Evolutionary conservation across 352 stramenopile genomes (phyloP), one percentile per base, ranked within the genome.

Genomic region (Phytophthora brassicae): DNA sequence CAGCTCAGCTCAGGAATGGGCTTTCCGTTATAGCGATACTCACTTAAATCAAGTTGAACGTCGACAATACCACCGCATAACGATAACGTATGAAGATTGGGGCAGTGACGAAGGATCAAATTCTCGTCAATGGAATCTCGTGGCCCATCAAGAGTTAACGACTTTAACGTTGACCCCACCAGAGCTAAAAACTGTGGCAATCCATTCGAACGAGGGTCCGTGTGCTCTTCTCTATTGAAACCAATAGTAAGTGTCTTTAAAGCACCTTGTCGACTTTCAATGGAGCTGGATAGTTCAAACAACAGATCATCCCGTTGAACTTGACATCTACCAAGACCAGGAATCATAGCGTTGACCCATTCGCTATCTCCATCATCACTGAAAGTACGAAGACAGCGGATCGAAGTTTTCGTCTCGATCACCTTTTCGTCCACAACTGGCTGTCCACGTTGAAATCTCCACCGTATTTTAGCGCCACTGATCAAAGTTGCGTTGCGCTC

Each of bases 361-460:
- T 42, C 43, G 12, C 51, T 61, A 6, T 44, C 20, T 24, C 26
- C 59, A 33, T 66, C 43, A 13, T 66, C 58, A 28, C 38, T 49
- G n/a, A 58, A 58, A 22, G 50, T 49, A 1, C 50, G 50, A 49
- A 58, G 23, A 13, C 23, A 38, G 13, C 14, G 38, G 16, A 58
- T 31, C 19, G 38, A 14, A 9, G 36, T 39, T 19, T 49, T 12
- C 6, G 17, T 8, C n/a, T n/a, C 26, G 24, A 43, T 39, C 2
- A 16, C 23, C 49, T 48, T 47, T n/a, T 33, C 6, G 22, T 33
- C 31, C 42, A 31, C 20, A 17, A 48, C 42, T 11, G 42, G 42
- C 22, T 54, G 13, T 3, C 29, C 29, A 22, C 33, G 33, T 41
- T 43, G 4, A 54, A 41, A 57, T 29, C 5, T 17, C 36, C 56